Base-by-base conservation (phyloP, 306 rosid genomes). In the Hippophae gyantsensis region DNA sequence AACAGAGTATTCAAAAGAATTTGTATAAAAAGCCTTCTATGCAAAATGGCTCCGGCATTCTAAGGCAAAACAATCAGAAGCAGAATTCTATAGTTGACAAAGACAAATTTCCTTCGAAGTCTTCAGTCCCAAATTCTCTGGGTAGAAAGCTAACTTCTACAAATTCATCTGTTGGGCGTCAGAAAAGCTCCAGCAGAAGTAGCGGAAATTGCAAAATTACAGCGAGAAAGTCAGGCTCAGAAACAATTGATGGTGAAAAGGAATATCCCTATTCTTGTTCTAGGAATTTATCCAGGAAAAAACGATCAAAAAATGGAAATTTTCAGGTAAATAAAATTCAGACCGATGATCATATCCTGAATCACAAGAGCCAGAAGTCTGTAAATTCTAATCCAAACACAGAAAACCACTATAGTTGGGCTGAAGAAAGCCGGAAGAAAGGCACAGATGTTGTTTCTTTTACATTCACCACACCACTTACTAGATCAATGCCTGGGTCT, bases 361-460 rank as follows among this genome's bases (percentile, higher is more conserved):
- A 70, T 52, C 83, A 84, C 58, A 90, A 81, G 73, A 79, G 69
- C 54, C 81, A 54, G 67, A 79, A 74, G 81, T 73, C 82, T n/a
- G 69, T 43, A 52, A 83, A 81, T 64, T 72, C 82, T 41, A 80
- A 61, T 64, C 68, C 56, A 42, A 74, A 56, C 42, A 70, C 61
- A 54, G 81, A 80, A 50, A 69, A 66, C 43, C 69, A 70, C 55
- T 55, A 65, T 41, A 77, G 67, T 72, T 74, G 84, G 89, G 57
- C 69, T 18, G 87, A 78, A 58, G 87, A 87, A 42, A 70, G 67
- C 54, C 81, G 64, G 74, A 90, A 63, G 73, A 83, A 87, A 57
- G 96, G 86, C 61, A 78, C 78, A 68, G 98, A 90, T 73, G 89
- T 90, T 57, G 89, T 90, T 72, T 90, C 98, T 62, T 90, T 90